Evolutionary conservation across 352 stramenopile species (phyloP), one percentile per base, ranked within the genome.

Genomic region (Aphanomyces cochlioides): DNA sequence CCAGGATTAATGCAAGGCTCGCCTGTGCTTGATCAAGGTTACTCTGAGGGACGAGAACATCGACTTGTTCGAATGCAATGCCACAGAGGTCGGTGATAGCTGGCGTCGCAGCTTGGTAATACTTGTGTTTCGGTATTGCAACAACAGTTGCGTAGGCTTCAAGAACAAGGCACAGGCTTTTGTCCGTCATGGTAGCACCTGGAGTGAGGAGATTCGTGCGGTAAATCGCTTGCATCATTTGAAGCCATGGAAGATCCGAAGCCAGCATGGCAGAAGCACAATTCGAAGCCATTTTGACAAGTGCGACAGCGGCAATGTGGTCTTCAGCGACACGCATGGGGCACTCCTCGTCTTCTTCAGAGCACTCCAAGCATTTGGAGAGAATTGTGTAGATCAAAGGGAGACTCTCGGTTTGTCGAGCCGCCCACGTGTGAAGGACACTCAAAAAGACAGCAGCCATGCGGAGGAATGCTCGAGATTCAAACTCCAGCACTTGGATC

Each of bases 261-360:
- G 39, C 39, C 12, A 38, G 38, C 37, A 66, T 47, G 15, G 15
- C 10, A 3, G 39, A 8, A 7, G 59, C 59, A 45, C 59, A 67
- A 21, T 6, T 28, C 7, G 59, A 43, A 12, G 17, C 38, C 6
- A 67, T 40, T 34, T 67, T 67, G 3, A 56, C 17, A 3, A 67
- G 59, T 10, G 59, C 59, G 19, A 67, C 59, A 21, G 59, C 59
- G 43, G 41, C 59, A 19, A 67, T 67, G 28, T 67, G 59, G 41
- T 67, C 59, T 19, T 67, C 59, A 10, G 59, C 59, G 40, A 56
- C 43, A 5, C 59, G 59, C 59, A 67, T 67, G 5, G 59, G 19
- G 21, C 59, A 67, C 4, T 57, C 3, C 10, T 41, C 6, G 43
- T 56, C 59, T 28, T 67, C 43, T 37, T 67, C 59, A 28, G 59